Evolutionary conservation across 257 asterid species (phyloP), one percentile per base, ranked within the genome.

Genomic region (Plantago elongata): DNA sequence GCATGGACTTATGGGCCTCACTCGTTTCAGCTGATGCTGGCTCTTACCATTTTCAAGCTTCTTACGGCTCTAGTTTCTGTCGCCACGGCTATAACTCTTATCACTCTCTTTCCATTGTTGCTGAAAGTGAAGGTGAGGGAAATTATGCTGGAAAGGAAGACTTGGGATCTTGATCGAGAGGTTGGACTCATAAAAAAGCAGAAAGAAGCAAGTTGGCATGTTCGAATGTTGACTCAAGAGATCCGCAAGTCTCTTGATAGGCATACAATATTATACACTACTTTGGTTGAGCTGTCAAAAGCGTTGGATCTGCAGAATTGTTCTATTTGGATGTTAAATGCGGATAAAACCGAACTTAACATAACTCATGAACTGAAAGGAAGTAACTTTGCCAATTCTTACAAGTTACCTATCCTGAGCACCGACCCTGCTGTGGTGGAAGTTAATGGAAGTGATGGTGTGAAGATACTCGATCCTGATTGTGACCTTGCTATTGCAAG

Each of bases 1-100:
- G 89, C 85, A 54, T 89, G 97, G 97, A 89, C 99, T 30, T 82
- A 89, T 40, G 92, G 95, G 9, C 97, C 96, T 43, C 91, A 87
- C 69, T 40, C 95, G 3, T 93, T 89, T 71, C 93, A 82, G 59
- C 81, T 93, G 47, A 79, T 93, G 88, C 85, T 89, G 27, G 90
- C 94, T 42, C 78, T 93, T 62, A 85, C 97, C 30, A 65, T 84
- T 61, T 92, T 84, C 85, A 92, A 92, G 69, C 63, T 77, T 56
- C 89, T 89, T 27, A 92, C 99, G 0, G 99, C 99, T 0, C 44
- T 93, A 15, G 94, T 93, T 62, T 93, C 99, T 0, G 76, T 81
- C 12, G 96, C 95, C 64, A 89, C 97, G 0, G 94, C 99, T 58
- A 80, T 89, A 58, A 82, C 97, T 48, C 91, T 93, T 48, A 8